Evolutionary conservation across 352 stramenopile genomes (phyloP), one percentile per base, ranked within the genome.

Genomic region (Nannochloropsis limnetica): DNA sequence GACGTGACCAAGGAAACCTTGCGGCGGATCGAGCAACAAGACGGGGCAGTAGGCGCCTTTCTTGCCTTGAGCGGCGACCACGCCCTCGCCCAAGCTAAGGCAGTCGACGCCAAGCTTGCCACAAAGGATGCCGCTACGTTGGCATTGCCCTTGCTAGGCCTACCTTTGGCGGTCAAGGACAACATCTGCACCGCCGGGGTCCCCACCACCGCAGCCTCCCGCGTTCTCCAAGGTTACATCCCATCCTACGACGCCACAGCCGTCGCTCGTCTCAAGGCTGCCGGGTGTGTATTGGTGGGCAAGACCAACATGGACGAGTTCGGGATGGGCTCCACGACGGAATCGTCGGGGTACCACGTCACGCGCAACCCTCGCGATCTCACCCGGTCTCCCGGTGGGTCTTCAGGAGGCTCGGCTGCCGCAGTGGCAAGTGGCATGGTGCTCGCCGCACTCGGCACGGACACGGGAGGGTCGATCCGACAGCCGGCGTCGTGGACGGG

Each of bases 221-320:
- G 91, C 83, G 96, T 98, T 45, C 86, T 98, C 0, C 88, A 95
- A 85, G 92, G 90, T 14, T 96, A 95, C 80, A 89, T 96, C 22
- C 88, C 95, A 31, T 92, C 91, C 4, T 96, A 96, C 82, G 91
- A 95, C 83, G 94, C 91, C 6, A 95, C 91, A 20, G 90, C 89
- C 8, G 94, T 93, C 3, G 84, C 88, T 23, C 85, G 94, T 79
- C 85, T 98, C 69, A 89, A 93, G 49, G 89, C 93, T 11, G 88
- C 91, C 80, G 96, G 96, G 15, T 94, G 94, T 6, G 89, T 98
- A 23, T 88, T 96, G 4, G 87, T 99, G 0, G 96, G 96, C 32
- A 97, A 96, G 84, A 95, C 96, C 27, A 98, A 98, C 87, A 96
- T 98, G 93, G 96, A 99, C 88, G 96, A 99, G 90, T 99, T 99